Base-by-base conservation (phyloP, 2,329 filamentous ascomycete species). In the Apiospora koreana region DNA sequence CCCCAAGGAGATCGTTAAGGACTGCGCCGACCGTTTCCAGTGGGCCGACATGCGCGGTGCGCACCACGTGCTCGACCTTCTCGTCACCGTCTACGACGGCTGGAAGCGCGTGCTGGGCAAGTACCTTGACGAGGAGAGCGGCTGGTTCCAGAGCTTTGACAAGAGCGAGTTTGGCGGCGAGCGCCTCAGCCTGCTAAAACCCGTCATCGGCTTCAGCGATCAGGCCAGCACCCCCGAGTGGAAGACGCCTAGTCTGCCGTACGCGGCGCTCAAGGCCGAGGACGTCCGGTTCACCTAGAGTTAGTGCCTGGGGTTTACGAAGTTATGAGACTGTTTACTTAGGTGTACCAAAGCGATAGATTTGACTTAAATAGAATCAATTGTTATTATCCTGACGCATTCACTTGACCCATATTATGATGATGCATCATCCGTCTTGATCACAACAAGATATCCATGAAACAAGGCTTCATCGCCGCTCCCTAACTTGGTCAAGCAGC, bases 61-160 rank as follows among this genome's bases (percentile, higher is more conserved):
- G 31, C 74, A 76, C 71, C 76, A 77, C 69, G 75, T 77, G 38
- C 68, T 77, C 43, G 76, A 77, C 65, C 68, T 77, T 65, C 65
- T 77, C 43, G 69, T 72, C 31, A 74, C 70, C 14, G 75, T 77
- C 14, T 75, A 71, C 74, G 65, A 65, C 38, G 76, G 75, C 2
- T 78, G 77, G 77, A 73, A 70, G 70, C 67, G 72, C 42, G 71
- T 74, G 12, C 65, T 77, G 43, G 68, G 69, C 18, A 58, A 58
- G 31, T 74, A 75, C 46, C 69, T 78, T 25, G 67, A 72, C 38
- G 74, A 76, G 66, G 72, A 71, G 14, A 70, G 71, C 67, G 76
- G 73, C 1, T 75, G 72, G 74, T 78, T 74, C 69, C 72, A 76
- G 70, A 71, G 42, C n/a, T 77, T 75, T 65, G 72, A 76, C 12